phyloP scores from a whole-genome alignment of 768 basidiomycete genomes.

The Mycena amicta region DNA sequence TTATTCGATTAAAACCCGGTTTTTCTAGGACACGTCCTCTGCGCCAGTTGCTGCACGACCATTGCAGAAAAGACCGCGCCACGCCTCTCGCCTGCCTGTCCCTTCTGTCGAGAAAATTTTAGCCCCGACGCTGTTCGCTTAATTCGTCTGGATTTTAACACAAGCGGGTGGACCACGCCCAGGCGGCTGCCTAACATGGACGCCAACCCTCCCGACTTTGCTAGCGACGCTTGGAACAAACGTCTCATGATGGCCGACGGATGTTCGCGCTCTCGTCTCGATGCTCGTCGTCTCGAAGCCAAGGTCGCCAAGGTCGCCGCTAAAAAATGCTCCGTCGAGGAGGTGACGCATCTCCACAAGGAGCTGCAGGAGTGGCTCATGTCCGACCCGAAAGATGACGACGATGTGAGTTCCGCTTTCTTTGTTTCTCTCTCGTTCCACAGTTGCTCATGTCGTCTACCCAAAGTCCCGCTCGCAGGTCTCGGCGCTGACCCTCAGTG shows the following conservation, averaged over 20 bases:
- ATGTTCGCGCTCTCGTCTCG: slow-evolving; percentile 45
- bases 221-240: slow-evolving; percentile 39
- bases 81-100: slow-evolving; percentile 73
- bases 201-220: slow-evolving; percentile 43
- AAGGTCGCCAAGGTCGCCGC: slow-evolving; percentile 78
- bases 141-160: slow-evolving; percentile 77
- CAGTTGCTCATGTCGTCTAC: not conserved
- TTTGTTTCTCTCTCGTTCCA: slow-evolving; percentile 12
- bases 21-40: slow-evolving; percentile 74
- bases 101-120: slow-evolving; percentile 83
- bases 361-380: slow-evolving; percentile 79
- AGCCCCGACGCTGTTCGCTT: slow-evolving; percentile 66
- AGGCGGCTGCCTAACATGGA: slow-evolving; percentile 54
- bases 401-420: slow-evolving; percentile 55
- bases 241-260: slow-evolving; percentile 50
- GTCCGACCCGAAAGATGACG: slow-evolving; percentile 58
- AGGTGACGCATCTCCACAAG: slow-evolving; percentile 75
- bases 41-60: slow-evolving; percentile 73
- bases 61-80: slow-evolving; percentile 81
- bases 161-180: slow-evolving; percentile 71
- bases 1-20: slow-evolving; percentile 29
- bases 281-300: slow-evolving; percentile 72
- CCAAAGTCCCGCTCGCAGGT: slow-evolving; percentile 40
- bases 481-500: slow-evolving; percentile 73
- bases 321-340: slow-evolving; percentile 87